A percentile compares a stretch with the other conserved stretches of the same genome.
Evolutionary conservation across 1,284 basidiomycete species (phyloP).

Genomic region (Boletus sp.): DNA sequence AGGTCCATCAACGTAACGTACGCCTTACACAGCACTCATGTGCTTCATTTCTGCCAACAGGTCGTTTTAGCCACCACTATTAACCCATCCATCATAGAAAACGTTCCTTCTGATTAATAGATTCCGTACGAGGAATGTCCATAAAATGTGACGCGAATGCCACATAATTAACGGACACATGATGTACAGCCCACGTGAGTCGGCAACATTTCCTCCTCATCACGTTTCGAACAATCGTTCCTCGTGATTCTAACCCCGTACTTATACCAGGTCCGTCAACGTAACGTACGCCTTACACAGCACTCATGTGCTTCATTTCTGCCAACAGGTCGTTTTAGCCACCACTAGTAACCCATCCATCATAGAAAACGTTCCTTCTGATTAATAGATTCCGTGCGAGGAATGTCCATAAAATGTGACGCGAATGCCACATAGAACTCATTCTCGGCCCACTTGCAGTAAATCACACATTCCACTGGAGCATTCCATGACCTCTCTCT

Average conservation of each 20-base stretch:
- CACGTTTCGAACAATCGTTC: too few species aligned
- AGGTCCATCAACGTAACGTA: too few species aligned
- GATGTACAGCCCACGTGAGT: too few species aligned
- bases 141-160: neutral
- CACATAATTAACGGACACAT: too few species aligned
- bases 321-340: neutral
- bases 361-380: too few species aligned
- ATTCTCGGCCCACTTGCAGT: too few species aligned
- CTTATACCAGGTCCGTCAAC: too few species aligned
- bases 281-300: too few species aligned
- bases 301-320: neutral
- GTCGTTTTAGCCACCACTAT: neutral
- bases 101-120: neutral
- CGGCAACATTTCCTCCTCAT: too few species aligned
- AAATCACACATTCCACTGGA: neutral
- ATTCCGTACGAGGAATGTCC: neutral
- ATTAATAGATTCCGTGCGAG: neutral
- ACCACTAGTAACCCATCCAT: too few species aligned
- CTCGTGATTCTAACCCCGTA: too few species aligned
- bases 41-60: neutral
- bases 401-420: neutral
- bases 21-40: neutral
- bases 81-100: neutral
- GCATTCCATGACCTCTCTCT: constrained; percentile 12
- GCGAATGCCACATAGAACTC: neutral